Evolutionary conservation across 768 basidiomycete genomes (phyloP).

Genomic region (Amanita subjunquillea): DNA sequence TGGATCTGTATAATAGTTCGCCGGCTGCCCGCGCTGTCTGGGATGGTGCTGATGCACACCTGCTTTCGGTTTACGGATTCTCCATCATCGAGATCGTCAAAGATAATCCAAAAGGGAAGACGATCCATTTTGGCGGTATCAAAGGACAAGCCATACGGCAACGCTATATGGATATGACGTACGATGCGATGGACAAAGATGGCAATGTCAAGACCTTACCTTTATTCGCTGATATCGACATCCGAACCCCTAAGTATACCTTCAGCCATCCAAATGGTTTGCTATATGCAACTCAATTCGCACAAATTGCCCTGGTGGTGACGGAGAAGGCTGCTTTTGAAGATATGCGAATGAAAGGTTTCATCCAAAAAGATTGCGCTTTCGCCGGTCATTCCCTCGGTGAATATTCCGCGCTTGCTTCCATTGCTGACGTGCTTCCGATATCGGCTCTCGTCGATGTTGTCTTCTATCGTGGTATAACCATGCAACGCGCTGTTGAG

Average conservation of each 20-base stretch:
- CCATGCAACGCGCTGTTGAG: conserved; percentile 99
- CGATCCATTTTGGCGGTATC: conserved; percentile 97
- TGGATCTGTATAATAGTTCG: conserved; percentile 92
- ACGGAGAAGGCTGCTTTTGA: conserved; percentile 98
- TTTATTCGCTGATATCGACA: conserved; percentile 91
- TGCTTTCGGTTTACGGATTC: conserved; percentile 94
- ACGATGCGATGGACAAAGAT: conserved; percentile 94
- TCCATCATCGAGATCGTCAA: conserved; percentile 98
- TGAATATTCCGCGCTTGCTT: conserved; percentile 96
- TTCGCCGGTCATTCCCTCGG: conserved; percentile 98
- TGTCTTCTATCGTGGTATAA: conserved; percentile 99
- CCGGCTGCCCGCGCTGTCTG: conserved; percentile 94
- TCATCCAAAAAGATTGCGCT: conserved; percentile 84
- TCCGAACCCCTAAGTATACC: conserved; percentile 93
- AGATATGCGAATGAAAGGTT: conserved; percentile 94
- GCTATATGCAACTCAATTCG: conserved; percentile 96
- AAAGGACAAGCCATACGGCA: conserved; percentile 97
- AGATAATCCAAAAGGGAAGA: conserved; percentile 96
- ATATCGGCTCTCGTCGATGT: conserved; percentile 95
- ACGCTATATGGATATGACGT: conserved; percentile 99
- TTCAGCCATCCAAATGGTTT: conserved; percentile 95
- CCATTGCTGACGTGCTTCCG: conserved; percentile 93
- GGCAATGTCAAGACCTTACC: conserved; percentile 94
- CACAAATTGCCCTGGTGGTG: conserved; percentile 96
- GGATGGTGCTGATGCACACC: conserved; percentile 91